Percentiles rank a stretch among this genome's conserved stretches.
phyloP scores from a whole-genome alignment of 208 protist genomes.

The Wallacemonas collosoma region DNA sequence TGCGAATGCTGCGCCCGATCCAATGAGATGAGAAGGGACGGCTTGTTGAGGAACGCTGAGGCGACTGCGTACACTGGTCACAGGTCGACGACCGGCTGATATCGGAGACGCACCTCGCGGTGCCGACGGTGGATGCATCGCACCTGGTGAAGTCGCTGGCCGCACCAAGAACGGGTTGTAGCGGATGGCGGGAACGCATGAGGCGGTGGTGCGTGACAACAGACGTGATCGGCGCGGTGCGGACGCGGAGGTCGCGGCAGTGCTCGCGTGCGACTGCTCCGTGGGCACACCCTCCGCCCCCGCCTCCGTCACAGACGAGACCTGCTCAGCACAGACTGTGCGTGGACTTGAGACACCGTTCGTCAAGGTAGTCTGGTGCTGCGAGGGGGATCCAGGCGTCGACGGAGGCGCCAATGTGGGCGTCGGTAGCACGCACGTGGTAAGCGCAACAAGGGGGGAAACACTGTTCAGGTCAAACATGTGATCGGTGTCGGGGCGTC shows the following conservation, averaged over 20 bases:
- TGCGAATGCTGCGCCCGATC: too few species aligned
- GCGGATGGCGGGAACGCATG: background rate
- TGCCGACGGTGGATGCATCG: too few species aligned
- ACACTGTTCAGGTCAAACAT: constrained; percentile 47
- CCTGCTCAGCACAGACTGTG: too few species aligned
- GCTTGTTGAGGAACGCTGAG: too few species aligned
- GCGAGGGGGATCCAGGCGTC: too few species aligned
- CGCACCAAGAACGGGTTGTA: constrained; percentile 5
- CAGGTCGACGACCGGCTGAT: too few species aligned
- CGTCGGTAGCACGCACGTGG: constrained; percentile 28
- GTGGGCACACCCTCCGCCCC: too few species aligned
- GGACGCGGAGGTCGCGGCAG: constrained; percentile 20
- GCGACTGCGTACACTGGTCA: too few species aligned
- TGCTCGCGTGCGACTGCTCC: background rate
- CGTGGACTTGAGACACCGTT: background rate
- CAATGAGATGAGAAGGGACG: too few species aligned
- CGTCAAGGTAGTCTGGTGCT: too few species aligned
- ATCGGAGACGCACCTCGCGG: too few species aligned
- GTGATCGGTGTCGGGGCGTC: constrained; percentile 30
- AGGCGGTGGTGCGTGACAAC: background rate
- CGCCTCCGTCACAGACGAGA: too few species aligned
- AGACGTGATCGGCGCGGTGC: constrained; percentile 7
- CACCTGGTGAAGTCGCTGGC: background rate
- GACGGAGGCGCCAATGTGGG: background rate
- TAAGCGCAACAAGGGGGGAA: constrained; percentile 46